These are phyloP conservation scores for Daldinia loculata DNA, from an alignment of 495 filamentous ascomycete species.

Conservation along the genomic window DNA sequence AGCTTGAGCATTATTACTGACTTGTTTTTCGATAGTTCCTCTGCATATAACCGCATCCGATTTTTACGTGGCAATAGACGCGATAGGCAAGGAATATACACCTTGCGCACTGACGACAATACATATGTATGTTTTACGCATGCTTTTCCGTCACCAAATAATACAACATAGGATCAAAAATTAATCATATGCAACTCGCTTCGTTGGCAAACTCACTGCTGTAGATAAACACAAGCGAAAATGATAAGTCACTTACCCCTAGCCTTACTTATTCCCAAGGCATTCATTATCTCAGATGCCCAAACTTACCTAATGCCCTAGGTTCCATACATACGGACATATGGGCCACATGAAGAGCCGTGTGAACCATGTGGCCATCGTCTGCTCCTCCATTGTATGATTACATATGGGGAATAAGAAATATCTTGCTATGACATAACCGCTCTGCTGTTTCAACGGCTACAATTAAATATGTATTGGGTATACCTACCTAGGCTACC, in stretches of 20 bases:
- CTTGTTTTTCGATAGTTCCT: not conserved
- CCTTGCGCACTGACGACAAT: not conserved
- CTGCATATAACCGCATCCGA: conserved; percentile 4
- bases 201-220: not conserved
- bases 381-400: not conserved
- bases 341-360: not conserved
- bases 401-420: not conserved
- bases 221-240: not conserved
- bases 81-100: conserved; percentile 4
- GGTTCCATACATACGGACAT: not conserved
- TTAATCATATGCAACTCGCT: not conserved
- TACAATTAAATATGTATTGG: conserved; percentile 1
- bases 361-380: conserved; percentile 2
- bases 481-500: not conserved
- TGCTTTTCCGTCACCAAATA: not conserved
- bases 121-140: not conserved
- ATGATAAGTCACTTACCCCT: conserved; percentile 7
- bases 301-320: not conserved
- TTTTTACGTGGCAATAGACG: not conserved
- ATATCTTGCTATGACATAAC: not conserved
- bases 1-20: not conserved
- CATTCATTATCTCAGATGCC: conserved; percentile 7
- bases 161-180: not conserved
- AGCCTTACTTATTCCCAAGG: conserved; percentile 1
- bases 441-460: not conserved